A percentile compares a stretch with the other conserved stretches of the same genome.
phyloP scores from a whole-genome alignment of 495 filamentous ascomycete genomes.

The Lasiosphaeriaceae sp. region DNA sequence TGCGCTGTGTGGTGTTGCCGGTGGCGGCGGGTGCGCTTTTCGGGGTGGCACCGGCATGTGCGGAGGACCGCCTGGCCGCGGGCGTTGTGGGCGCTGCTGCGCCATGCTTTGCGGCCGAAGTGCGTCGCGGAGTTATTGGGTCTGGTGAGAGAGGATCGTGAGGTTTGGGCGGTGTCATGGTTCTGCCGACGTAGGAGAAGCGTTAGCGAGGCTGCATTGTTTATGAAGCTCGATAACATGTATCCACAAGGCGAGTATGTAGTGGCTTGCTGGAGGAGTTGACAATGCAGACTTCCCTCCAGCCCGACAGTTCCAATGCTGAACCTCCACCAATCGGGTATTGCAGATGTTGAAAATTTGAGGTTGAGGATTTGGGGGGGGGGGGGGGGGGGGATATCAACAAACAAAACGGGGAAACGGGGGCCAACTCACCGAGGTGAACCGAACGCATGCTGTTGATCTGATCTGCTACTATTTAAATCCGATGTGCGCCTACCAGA shows the following conservation, averaged over 20 bases:
- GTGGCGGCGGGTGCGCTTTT: constrained; percentile 36
- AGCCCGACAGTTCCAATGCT: too few relatives aligned
- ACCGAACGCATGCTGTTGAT: constrained; percentile 11
- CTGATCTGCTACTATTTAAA: background rate
- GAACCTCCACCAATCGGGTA: constrained; percentile 8
- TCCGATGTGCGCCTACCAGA: constrained; percentile 4
- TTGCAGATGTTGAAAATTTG: constrained; percentile 1
- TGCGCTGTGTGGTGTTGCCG: constrained; percentile 23
- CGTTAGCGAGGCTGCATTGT: constrained; percentile 23
- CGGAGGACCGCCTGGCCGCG: constrained; percentile 19
- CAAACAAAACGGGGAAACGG: constrained; percentile 19
- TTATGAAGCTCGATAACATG: background rate
- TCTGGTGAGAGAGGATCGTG: constrained; percentile 16
- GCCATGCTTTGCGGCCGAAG: constrained; percentile 21
- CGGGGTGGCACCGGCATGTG: constrained; percentile 25
- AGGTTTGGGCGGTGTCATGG: constrained; percentile 26
- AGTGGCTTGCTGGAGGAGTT: background rate
- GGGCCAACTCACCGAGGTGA: constrained; percentile 18
- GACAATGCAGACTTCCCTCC: background rate
- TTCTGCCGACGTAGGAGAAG: constrained; percentile 12
- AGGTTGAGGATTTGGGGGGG: constrained; percentile 10
- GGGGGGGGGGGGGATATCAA: constrained; percentile 14
- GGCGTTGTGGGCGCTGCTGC: constrained; percentile 22
- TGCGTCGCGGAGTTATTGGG: constrained; percentile 16
- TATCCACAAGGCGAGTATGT: background rate